These are phyloP conservation scores for Colletotrichum viniferum DNA, from an alignment of 2,329 filamentous ascomycete species.

Conservation along the genomic window DNA sequence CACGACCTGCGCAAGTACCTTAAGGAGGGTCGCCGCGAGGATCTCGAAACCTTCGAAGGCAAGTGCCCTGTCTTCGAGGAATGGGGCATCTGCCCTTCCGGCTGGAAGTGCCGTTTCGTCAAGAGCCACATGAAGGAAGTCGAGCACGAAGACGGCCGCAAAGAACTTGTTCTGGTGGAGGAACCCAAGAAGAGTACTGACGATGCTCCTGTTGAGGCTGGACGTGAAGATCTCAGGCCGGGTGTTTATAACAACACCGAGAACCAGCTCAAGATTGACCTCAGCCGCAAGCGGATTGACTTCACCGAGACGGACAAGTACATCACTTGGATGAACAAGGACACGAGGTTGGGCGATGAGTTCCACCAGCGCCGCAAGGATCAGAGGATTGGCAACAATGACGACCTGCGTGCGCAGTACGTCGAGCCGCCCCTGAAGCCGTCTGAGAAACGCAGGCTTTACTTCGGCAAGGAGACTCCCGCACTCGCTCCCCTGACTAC, in stretches of 20 bases:
- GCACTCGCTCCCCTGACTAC: conserved; percentile 94
- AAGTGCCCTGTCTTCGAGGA: conserved; percentile 82
- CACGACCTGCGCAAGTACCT: conserved; percentile 90
- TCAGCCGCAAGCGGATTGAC: conserved; percentile 73
- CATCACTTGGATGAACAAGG: conserved; percentile 76
- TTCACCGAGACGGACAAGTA: conserved; percentile 79
- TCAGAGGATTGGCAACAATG: conserved; percentile 46
- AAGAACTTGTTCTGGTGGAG: conserved; percentile 77
- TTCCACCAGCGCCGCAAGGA: conserved; percentile 45
- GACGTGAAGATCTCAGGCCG: conserved; percentile 54
- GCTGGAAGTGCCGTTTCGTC: conserved; percentile 95
- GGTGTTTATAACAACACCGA: conserved; percentile 79
- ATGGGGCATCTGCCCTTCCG: conserved; percentile 77
- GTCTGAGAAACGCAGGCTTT: conserved; percentile 91
- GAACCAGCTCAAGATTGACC: conserved; percentile 71
- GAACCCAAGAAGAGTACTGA: conserved; percentile 37
- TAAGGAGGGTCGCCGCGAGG: conserved; percentile 77
- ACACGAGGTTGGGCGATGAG: conserved; percentile 44
- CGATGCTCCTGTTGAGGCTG: conserved; percentile 40
- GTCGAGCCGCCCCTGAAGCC: conserved; percentile 86
- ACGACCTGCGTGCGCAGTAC: conserved; percentile 80
- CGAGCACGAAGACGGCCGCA: conserved; percentile 77
- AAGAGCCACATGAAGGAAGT: conserved; percentile 85
- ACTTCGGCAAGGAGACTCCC: conserved; percentile 93
- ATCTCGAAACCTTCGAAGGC: conserved; percentile 77